phyloP scores from a whole-genome alignment of 352 stramenopile species.

The Thraustotheca clavata region DNA sequence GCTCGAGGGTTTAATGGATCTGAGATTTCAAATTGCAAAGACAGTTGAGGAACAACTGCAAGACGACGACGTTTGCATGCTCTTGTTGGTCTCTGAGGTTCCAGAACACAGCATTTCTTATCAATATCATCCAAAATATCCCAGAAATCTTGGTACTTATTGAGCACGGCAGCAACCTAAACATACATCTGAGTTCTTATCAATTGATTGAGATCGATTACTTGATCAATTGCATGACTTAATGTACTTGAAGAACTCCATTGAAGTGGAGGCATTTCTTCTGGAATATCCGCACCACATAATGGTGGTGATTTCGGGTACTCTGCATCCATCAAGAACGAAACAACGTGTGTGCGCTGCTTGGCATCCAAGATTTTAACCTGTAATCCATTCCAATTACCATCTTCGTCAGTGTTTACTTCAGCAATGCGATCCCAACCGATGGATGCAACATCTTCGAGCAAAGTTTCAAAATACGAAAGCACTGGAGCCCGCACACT shows the following conservation, averaged over 20 bases:
- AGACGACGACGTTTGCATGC: constrained; percentile 51
- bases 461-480: constrained; percentile 7
- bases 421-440: constrained; percentile 17
- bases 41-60: constrained; percentile 56
- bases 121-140: constrained; percentile 68
- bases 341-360: constrained; percentile 5
- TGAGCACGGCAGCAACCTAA: constrained; percentile 51
- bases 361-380: constrained; percentile 3
- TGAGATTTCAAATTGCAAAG: constrained; percentile 58
- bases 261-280: constrained; percentile 9
- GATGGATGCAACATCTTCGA: constrained; percentile 1
- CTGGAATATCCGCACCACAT: constrained; percentile 10
- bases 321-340: constrained; percentile 9
- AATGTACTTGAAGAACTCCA: neutral
- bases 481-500: neutral
- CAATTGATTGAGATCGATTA: neutral
- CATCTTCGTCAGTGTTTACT: constrained; percentile 10
- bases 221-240: constrained; percentile 10
- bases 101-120: constrained; percentile 57
- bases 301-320: constrained; percentile 10
- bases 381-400: constrained; percentile 17
- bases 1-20: constrained; percentile 31
- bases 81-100: constrained; percentile 58
- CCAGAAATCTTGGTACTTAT: constrained; percentile 70
- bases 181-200: constrained; percentile 19